phyloP scores from a whole-genome alignment of 768 basidiomycete species.

The Sarcodon sp. region DNA sequence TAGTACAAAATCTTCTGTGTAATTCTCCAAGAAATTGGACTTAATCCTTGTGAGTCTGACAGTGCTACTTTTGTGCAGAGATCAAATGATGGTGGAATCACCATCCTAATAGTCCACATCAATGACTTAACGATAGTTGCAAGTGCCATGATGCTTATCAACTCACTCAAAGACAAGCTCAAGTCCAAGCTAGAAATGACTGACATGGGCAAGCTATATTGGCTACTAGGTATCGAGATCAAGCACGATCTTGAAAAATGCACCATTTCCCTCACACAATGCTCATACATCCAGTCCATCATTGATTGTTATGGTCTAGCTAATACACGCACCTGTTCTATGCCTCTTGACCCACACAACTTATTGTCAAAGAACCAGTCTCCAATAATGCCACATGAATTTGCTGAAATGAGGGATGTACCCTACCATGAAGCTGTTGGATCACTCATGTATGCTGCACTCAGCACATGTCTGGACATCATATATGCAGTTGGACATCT shows the following conservation, averaged over 20 bases:
- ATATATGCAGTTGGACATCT: too few relatives aligned
- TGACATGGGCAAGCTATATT: slow-evolving; percentile 8
- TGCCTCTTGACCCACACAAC: slow-evolving; percentile 14
- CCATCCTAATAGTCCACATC: slow-evolving; percentile 10
- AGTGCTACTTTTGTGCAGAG: slow-evolving; percentile 6
- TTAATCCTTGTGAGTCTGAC: slow-evolving; percentile 6
- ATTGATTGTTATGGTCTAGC: slow-evolving; percentile 12
- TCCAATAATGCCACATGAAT: slow-evolving; percentile 2
- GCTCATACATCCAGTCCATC: slow-evolving; percentile 18
- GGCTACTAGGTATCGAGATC: slow-evolving; percentile 12
- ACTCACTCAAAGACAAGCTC: not conserved
- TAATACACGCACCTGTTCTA: slow-evolving; percentile 13
- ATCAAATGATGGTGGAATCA: not conserved
- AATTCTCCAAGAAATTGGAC: slow-evolving; percentile 4
- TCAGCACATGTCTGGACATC: too few relatives aligned
- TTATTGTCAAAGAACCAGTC: not conserved
- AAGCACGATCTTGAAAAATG: too few relatives aligned
- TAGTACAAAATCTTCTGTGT: slow-evolving; percentile 7
- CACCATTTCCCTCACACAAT: slow-evolving; percentile 19
- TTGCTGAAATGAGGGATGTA: not conserved
- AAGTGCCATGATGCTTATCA: not conserved
- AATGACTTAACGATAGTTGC: slow-evolving; percentile 8
- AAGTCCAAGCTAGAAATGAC: slow-evolving; percentile 2
- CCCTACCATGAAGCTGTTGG: slow-evolving; percentile 2
- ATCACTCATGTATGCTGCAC: too few relatives aligned